phyloP scores from a whole-genome alignment of 2,329 filamentous ascomycete genomes.

The Colletotrichum spaethianum region DNA sequence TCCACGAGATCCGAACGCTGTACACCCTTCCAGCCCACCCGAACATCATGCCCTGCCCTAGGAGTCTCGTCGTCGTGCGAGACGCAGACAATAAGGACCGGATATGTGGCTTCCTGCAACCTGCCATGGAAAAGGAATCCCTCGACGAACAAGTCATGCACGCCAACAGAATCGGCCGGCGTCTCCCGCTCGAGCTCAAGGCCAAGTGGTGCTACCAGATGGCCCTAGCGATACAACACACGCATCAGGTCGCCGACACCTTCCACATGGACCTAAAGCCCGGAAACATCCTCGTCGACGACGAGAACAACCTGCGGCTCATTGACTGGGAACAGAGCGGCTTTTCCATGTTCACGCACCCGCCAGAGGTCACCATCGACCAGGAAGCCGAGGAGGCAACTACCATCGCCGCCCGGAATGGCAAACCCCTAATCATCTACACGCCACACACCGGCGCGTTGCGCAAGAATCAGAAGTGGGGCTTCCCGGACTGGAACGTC shows the following conservation, averaged over 20 bases:
- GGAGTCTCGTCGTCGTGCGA: conserved; percentile 32
- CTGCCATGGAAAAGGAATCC: conserved; percentile 35
- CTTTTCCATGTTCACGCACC: conserved; percentile 43
- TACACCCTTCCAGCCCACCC: conserved; percentile 41
- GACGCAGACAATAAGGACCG: conserved; percentile 3
- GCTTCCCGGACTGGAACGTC: conserved; percentile 42
- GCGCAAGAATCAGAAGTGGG: conserved; percentile 40
- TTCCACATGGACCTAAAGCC: conserved; percentile 51
- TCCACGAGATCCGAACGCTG: conserved; percentile 41
- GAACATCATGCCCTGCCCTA: conserved; percentile 42
- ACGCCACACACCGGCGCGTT: conserved; percentile 33
- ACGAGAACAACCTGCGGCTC: conserved; percentile 38
- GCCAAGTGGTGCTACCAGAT: conserved; percentile 46
- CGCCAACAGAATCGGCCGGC: conserved; percentile 31
- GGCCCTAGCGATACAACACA: conserved; percentile 44
- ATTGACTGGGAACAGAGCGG: conserved; percentile 49
- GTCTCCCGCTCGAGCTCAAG: conserved; percentile 40
- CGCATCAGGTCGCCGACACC: conserved; percentile 43
- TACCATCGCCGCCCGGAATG: not conserved
- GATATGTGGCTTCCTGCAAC: conserved; percentile 43
- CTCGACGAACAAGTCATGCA: conserved; percentile 40
- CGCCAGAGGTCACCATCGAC: conserved; percentile 41
- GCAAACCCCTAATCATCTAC: conserved; percentile 36
- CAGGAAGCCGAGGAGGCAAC: conserved; percentile 33
- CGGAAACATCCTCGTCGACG: conserved; percentile 47